These are phyloP conservation scores for Candida hungchunana DNA, from an alignment of 805 yeast genomes.

Conservation along the genomic window DNA sequence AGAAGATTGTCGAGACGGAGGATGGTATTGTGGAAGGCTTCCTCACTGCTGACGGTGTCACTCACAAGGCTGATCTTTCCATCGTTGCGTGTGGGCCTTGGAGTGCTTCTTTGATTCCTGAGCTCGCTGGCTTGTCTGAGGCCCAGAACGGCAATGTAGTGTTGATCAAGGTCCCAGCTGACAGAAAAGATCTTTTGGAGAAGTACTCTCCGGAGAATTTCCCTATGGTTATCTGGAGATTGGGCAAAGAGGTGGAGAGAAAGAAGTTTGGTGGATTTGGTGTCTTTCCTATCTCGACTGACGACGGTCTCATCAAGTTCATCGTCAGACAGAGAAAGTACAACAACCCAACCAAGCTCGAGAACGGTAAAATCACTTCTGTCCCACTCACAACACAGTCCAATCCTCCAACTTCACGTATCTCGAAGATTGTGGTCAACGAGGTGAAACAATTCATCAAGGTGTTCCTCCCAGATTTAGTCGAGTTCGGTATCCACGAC, in stretches of 20 bases:
- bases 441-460: constrained; percentile 22
- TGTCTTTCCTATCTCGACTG: constrained; percentile 31
- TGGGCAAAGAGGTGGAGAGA: constrained; percentile 29
- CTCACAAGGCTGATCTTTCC: constrained; percentile 17
- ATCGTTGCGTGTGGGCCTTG: constrained; percentile 25
- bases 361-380: constrained; percentile 26
- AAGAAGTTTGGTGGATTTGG: constrained; percentile 30
- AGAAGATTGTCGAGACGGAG: constrained; percentile 18
- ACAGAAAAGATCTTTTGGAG: constrained; percentile 29
- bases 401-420: constrained; percentile 18
- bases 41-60: constrained; percentile 26
- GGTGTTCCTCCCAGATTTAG: constrained; percentile 20
- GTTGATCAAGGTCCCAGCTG: constrained; percentile 32
- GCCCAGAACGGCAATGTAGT: constrained; percentile 36
- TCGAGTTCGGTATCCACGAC: constrained; percentile 15
- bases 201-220: constrained; percentile 31
- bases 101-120: constrained; percentile 20
- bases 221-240: constrained; percentile 35
- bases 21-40: constrained; percentile 17
- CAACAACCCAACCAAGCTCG: constrained; percentile 27
- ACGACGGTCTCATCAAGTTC: constrained; percentile 32
- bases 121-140: constrained; percentile 33
- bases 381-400: constrained; percentile 29
- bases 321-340: constrained; percentile 34
- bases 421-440: constrained; percentile 26